Evolutionary conservation across 2,329 filamentous ascomycete genomes (phyloP), one percentile per base, ranked within the genome.

Genomic region (Talaromyces sp.): DNA sequence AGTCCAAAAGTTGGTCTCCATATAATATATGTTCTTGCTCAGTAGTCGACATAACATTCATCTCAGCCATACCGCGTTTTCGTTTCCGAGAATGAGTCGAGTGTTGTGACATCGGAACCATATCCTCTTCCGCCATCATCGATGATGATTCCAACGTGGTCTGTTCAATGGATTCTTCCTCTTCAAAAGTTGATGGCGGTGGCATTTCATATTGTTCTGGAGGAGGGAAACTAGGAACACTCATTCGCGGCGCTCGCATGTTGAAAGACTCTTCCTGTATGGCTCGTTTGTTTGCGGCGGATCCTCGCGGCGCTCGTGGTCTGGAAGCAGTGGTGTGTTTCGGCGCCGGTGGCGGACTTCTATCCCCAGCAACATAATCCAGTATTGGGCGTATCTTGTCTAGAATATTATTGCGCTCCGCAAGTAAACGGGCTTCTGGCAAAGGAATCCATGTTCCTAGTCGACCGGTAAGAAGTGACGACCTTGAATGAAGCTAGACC

Each of bases 381-480:
- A 99, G 96, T 69, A 99, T 97, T 60, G 89, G 89, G 59, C 85
- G 85, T 67, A 99, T 83, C 72, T 92, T 91, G 48, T 96, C 90
- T 70, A 93, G 88, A 61, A 97, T 85, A 68, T 90, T 91, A 77
- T 98, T 97, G 70, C 93, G 90, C 70, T 90, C 88, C 41, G 95
- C 95, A 39, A 99, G 87, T 67, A 86, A 81, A 70, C 93, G 87
- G 64, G 93, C 95, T 68, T 91, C 87, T 14, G 88, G 84, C 8
- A 99, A 85, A 8, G 95, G 95, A 59, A 99, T 95, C 93, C 95
- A 99, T 60, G 95, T 99, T 73, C 95, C 91, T 93, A 68, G 41
- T 27, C 11, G 31, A 35, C 24, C 9, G 13, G 33, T 65, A 14
- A 65, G 52, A 60, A 31, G 24, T 35, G 31, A 62, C 5, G 13